Percentiles rank a stretch among this genome's conserved stretches.
Conservation (phyloP, 768 basidiomycete genomes). For the Psilocybe sp. region DNA sequence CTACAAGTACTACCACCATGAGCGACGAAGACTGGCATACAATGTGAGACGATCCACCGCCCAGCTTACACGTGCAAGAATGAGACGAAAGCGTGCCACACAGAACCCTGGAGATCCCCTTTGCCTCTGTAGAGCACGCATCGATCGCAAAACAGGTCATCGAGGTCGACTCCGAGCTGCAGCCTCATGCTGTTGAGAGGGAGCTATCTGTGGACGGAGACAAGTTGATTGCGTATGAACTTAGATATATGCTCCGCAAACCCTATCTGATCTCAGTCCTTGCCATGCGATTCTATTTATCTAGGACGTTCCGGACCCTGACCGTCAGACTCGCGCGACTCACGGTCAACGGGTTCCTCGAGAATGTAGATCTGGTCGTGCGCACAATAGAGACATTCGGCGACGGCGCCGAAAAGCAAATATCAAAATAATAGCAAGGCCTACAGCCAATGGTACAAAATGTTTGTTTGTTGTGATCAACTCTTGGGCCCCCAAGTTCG, state of each 20-base stretch:
- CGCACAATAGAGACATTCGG: slow-evolving; percentile 82
- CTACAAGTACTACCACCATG: slow-evolving; percentile 6
- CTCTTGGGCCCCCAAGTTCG: neutral
- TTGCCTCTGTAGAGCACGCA: slow-evolving; percentile 72
- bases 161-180: slow-evolving; percentile 84
- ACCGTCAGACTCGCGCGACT: slow-evolving; percentile 86
- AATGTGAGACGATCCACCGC: slow-evolving; percentile 35
- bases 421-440: slow-evolving; percentile 10
- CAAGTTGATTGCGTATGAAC: slow-evolving; percentile 71
- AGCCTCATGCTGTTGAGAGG: slow-evolving; percentile 76
- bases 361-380: slow-evolving; percentile 83
- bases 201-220: slow-evolving; percentile 64
- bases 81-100: neutral
- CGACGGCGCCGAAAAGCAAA: slow-evolving; percentile 49
- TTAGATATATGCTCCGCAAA: neutral
- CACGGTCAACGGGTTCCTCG: slow-evolving; percentile 81
- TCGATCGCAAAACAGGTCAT: slow-evolving; percentile 79
- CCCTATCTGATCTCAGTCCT: neutral
- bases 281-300: neutral
- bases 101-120: slow-evolving; percentile 71
- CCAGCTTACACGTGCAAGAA: neutral
- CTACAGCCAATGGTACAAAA: slow-evolving; percentile 8
- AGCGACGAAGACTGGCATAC: slow-evolving; percentile 44
- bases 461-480: slow-evolving; percentile 1
- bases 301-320: slow-evolving; percentile 69